phyloP scores from a whole-genome alignment of 1,284 basidiomycete genomes.

The Boletellus deceptivus region DNA sequence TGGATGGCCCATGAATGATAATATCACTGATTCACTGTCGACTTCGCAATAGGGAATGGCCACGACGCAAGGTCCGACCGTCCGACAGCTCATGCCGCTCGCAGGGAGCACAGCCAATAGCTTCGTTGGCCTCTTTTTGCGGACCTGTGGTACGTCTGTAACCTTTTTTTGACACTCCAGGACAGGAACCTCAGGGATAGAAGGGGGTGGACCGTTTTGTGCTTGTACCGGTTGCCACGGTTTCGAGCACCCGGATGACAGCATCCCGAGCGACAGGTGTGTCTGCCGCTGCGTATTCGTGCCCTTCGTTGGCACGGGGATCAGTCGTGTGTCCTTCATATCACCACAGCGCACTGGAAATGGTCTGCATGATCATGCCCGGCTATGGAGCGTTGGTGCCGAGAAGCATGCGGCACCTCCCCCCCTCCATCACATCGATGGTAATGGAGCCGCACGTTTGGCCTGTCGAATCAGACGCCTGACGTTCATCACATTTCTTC shows the following conservation, averaged over 20 bases:
- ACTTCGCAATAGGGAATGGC: conserved; percentile 16
- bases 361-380: conserved; percentile 8
- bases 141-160: conserved; percentile 7
- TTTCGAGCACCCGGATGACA: conserved; percentile 23
- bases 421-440: conserved; percentile 6
- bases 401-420: conserved; percentile 25
- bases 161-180: conserved; percentile 8
- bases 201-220: conserved; percentile 9
- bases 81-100: conserved; percentile 16
- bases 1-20: conserved; percentile 11
- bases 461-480: conserved; percentile 5
- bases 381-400: conserved; percentile 10
- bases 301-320: conserved; percentile 26
- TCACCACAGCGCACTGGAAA: conserved; percentile 21
- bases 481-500: conserved; percentile 2
- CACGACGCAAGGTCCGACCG: conserved; percentile 20
- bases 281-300: conserved; percentile 6
- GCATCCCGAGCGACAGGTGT: conserved; percentile 27
- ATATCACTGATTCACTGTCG: conserved; percentile 23
- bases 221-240: conserved; percentile 19
- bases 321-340: conserved; percentile 20
- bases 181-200: conserved; percentile 25
- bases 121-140: conserved; percentile 15
- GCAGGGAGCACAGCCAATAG: conserved; percentile 22
- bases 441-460: conserved; percentile 9